These are phyloP conservation scores for Piper longum DNA, from an alignment of 164 flowering plant genomes.

Conservation along the genomic window DNA sequence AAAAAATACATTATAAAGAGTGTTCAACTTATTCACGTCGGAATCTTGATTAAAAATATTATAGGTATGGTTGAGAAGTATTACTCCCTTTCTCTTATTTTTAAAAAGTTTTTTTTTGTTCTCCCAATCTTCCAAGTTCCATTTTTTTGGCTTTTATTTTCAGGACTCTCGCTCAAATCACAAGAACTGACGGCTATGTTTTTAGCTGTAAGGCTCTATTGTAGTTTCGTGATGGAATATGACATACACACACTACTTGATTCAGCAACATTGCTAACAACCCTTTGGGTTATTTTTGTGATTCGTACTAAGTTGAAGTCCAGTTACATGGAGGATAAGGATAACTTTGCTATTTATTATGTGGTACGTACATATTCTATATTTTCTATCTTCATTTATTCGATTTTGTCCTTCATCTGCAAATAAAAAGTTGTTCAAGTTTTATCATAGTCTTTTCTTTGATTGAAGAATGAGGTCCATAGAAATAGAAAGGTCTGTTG, in stretches of 20 bases:
- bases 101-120: neutral
- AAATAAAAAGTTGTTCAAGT: neutral
- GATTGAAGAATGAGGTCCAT: neutral
- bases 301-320: conserved; percentile 57
- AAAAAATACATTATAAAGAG: too few species aligned
- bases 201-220: conserved; percentile 39
- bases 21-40: too few species aligned
- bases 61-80: too few species aligned
- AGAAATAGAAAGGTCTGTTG: neutral
- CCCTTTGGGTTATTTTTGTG: conserved; percentile 79
- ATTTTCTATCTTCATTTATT: neutral
- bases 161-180: conserved; percentile 79
- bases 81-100: neutral
- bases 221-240: conserved; percentile 37
- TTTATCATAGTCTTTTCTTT: neutral
- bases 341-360: conserved; percentile 41
- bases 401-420: neutral
- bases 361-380: conserved; percentile 22
- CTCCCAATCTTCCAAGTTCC: neutral
- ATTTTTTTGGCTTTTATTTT: neutral
- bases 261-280: conserved; percentile 31
- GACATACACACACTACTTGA: conserved; percentile 64
- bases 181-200: conserved; percentile 76
- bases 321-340: conserved; percentile 57
- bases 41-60: too few species aligned